phyloP scores from a whole-genome alignment of 2,329 filamentous ascomycete species.

The Neocatenulostroma microsporum region DNA sequence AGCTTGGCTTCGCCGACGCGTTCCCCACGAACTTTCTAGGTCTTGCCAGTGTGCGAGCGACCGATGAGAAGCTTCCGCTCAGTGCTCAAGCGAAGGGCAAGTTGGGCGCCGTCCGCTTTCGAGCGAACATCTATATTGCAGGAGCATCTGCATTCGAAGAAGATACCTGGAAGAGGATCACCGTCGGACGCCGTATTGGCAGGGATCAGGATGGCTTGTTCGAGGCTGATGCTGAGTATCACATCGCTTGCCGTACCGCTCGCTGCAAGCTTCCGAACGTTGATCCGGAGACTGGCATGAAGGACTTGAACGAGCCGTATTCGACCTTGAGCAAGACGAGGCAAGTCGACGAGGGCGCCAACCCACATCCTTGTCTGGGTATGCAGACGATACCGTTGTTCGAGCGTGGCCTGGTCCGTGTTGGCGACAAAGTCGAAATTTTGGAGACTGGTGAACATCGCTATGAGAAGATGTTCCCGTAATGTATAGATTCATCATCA shows the following conservation, averaged over 20 bases:
- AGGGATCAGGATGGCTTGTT: conserved; percentile 9
- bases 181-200: conserved; percentile 36
- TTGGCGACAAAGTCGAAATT: conserved; percentile 27
- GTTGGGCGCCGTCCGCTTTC: conserved; percentile 57
- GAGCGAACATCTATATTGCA: conserved; percentile 64
- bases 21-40: conserved; percentile 65
- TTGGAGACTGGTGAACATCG: conserved; percentile 24
- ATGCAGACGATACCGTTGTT: conserved; percentile 28
- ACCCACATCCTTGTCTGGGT: conserved; percentile 26
- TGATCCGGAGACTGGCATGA: conserved; percentile 51
- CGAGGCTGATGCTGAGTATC: conserved; percentile 37
- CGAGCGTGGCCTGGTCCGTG: conserved; percentile 18
- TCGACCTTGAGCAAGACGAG: conserved; percentile 23
- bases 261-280: conserved; percentile 67
- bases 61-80: conserved; percentile 51
- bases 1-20: conserved; percentile 62
- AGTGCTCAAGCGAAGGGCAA: conserved; percentile 39
- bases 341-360: conserved; percentile 25
- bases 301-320: conserved; percentile 26
- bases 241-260: conserved; percentile 56
- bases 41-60: conserved; percentile 54
- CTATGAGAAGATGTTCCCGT: conserved; percentile 26
- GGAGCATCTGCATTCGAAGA: conserved; percentile 59
- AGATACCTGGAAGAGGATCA: conserved; percentile 59
- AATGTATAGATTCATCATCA: background rate